Evolutionary conservation across 805 yeast species (phyloP), one percentile per base, ranked within the genome.

Genomic region (Suhomyces sp.): DNA sequence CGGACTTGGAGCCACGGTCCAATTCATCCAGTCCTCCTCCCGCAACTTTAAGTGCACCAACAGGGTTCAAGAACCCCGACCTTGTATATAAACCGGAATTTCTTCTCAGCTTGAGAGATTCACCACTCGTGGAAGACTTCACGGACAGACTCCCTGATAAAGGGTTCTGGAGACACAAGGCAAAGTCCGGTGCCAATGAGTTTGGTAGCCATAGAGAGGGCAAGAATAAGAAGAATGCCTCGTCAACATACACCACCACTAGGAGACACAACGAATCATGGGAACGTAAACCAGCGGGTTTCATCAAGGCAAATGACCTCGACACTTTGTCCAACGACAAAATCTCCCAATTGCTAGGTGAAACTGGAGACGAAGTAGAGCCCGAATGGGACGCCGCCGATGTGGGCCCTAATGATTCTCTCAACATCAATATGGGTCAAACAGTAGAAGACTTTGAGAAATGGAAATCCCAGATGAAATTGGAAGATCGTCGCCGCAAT

Each of bases 401-500:
- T 11, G 28, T 57, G 12, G 28, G 25, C 7, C 65, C 58, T 28
- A 41, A 55, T 7, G 53, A 53, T 2, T 59, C 56, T 10, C 28
- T 57, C 18, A 29, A 12, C 14, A 52, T 44, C 31, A 49, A 50
- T 50, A 70, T 56, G 59, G 81, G 81, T 14, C 72, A 67, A 35
- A 70, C 81, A 0, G 73, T 74, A 3, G 72, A 72, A 35, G 83
- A 77, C 42, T 77, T 77, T 46, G 83, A 77, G 49, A 67, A 63
- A 41, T 77, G 83, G 83, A 75, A 76, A 52, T 54, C 69, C 31
- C 65, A 63, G 41, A 72, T 75, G 81, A 67, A 66, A 41, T 54
- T 66, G 31, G 76, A 75, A 48, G 77, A 76, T 25, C 65, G 66
- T 22, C 65, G 60, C 40, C 63, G 68, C 45, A 66, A 70, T 31